Evolutionary conservation across 768 basidiomycete species (phyloP).

Genomic region (Dioszegia hungarica): DNA sequence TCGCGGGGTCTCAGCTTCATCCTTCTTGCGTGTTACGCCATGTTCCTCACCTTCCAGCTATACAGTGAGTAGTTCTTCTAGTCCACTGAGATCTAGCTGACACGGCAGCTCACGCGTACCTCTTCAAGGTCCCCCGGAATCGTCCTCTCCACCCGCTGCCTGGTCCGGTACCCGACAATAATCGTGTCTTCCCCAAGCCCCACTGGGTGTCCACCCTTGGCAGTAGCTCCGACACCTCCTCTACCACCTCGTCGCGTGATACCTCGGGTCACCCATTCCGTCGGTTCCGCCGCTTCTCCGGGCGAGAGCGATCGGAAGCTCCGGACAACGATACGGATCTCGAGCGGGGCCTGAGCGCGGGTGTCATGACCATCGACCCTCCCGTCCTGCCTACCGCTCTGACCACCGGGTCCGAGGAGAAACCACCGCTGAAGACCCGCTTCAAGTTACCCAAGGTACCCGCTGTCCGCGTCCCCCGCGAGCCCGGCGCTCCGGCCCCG

Average conservation of each 20-base stretch:
- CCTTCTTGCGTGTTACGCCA: constrained; percentile 52
- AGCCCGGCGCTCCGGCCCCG: constrained; percentile 1
- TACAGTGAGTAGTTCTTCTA: constrained; percentile 19
- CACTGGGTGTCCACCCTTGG: constrained; percentile 38
- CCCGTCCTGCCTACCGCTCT: neutral
- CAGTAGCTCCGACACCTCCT: constrained; percentile 24
- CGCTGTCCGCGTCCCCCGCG: constrained; percentile 2
- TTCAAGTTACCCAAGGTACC: neutral
- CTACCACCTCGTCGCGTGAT: constrained; percentile 11
- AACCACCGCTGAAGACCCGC: neutral
- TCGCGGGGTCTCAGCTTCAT: constrained; percentile 55
- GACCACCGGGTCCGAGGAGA: neutral
- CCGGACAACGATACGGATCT: neutral
- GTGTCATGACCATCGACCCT: constrained; percentile 6
- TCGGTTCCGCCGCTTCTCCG: constrained; percentile 23
- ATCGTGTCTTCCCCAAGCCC: constrained; percentile 40
- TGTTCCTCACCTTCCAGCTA: constrained; percentile 41
- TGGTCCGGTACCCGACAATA: constrained; percentile 30
- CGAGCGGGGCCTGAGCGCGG: neutral
- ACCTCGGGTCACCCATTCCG: constrained; percentile 16
- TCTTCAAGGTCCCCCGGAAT: constrained; percentile 30
- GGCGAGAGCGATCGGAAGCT: constrained; percentile 1
- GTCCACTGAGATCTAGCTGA: neutral
- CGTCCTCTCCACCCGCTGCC: constrained; percentile 26
- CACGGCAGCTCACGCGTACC: constrained; percentile 23